A percentile compares a stretch with the other conserved stretches of the same genome.
Conservation (phyloP, 106 monocot species). For the Vanilla planifolia region DNA sequence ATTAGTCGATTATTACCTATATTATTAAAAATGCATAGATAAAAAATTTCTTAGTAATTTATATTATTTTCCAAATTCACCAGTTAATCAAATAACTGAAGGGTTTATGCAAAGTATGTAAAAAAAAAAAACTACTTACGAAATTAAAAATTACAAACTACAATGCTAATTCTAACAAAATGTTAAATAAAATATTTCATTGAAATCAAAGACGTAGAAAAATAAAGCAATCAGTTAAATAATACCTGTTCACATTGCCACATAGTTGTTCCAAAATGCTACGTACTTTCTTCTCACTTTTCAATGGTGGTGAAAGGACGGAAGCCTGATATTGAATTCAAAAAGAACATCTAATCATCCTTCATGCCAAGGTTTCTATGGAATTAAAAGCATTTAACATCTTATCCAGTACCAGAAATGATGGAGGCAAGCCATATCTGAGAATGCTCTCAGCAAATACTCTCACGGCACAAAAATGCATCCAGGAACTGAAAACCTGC, state of each 20-base stretch:
- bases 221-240: background rate
- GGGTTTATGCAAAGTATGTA: too few species aligned
- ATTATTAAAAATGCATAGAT: too few species aligned
- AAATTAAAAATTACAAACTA: too few species aligned
- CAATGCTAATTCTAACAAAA: too few species aligned
- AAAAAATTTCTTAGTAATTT: too few species aligned
- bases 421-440: slow-evolving; percentile 91
- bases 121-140: too few species aligned
- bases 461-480: slow-evolving; percentile 95
- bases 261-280: slow-evolving; percentile 59
- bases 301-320: slow-evolving; percentile 65
- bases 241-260: slow-evolving; percentile 54
- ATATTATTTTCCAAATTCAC: too few species aligned
- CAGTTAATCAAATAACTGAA: too few species aligned
- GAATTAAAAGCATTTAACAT: background rate
- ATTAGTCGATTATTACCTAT: too few species aligned
- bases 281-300: slow-evolving; percentile 93
- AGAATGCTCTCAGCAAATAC: slow-evolving; percentile 97
- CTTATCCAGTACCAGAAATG: slow-evolving; percentile 56
- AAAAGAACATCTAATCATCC: background rate
- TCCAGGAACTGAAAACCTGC: slow-evolving; percentile 98
- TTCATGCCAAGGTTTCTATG: background rate
- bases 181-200: too few species aligned
- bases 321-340: slow-evolving; percentile 40
- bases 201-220: background rate